These are phyloP conservation scores for Oxytropis ochrocephala DNA, from an alignment of 306 rosid genomes.

Conservation along the genomic window DNA sequence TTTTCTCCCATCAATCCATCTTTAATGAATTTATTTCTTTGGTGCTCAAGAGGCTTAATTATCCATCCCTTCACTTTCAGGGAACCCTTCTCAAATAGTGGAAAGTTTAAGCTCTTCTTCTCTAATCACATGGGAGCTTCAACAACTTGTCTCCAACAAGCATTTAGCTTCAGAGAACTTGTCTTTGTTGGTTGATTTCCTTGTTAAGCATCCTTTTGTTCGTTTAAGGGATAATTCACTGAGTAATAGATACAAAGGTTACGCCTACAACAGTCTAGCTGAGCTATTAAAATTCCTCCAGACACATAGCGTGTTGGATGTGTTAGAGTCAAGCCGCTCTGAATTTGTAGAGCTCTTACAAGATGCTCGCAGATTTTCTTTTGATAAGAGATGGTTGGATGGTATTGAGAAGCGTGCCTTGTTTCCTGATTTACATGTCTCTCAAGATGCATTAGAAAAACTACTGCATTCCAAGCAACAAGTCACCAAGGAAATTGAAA, in stretches of 20 bases:
- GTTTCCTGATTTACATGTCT: neutral
- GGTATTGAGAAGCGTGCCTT: neutral
- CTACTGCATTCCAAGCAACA: neutral
- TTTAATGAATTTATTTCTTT: neutral
- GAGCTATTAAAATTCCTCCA: neutral
- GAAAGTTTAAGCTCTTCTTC: neutral
- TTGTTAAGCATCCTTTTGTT: neutral
- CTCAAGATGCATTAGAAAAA: neutral
- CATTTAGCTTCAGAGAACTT: neutral
- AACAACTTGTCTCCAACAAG: neutral
- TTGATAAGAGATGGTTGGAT: neutral
- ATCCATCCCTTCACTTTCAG: neutral
- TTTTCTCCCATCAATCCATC: neutral
- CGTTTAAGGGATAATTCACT: neutral
- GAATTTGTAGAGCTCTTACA: slow-evolving; percentile 1
- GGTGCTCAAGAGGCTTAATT: neutral
- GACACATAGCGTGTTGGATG: neutral
- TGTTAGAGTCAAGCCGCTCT: neutral
- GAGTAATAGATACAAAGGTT: neutral
- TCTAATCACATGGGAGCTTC: neutral
- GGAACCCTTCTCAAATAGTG: neutral
- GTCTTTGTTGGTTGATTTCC: neutral
- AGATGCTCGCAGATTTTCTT: neutral
- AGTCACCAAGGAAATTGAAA: neutral
- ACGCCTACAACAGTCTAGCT: neutral